Evolutionary conservation across 1,139 yeast species (phyloP), one percentile per base, ranked within the genome.

Genomic region (Saccharomyces hybrid): DNA sequence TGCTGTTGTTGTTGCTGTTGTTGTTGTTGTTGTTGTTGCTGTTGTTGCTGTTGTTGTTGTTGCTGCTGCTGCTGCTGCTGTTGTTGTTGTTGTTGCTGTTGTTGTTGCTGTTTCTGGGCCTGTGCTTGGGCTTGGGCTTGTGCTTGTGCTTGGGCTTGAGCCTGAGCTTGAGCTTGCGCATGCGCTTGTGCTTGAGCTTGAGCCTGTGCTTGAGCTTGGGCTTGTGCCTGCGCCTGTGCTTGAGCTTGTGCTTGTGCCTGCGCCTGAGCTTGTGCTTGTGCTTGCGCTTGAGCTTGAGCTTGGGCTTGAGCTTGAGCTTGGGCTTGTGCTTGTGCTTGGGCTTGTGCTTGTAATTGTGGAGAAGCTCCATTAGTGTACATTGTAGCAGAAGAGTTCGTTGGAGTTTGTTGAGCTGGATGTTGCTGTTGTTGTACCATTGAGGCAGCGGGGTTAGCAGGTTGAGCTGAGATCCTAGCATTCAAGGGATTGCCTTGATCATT

Each of bases 401-500:
- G 61, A 31, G 44, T 60, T 20, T 48, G 59, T 42, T 53, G 61
- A 25, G 57, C 48, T 11, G 58, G 61, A 34, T 20, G 23, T 20
- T 54, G 64, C 6, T 61, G 64, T 16, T 59, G 64, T 44, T 51
- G 59, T 31, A 38, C 44, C 44, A 38, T 16, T 38, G 44, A 38
- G 3, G 44, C 44, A 38, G 44, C 25, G 8, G 44, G 2, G 44
- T 38, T 38, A 16, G 25, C 25, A 38, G 44, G 11, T 11, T 38
- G 44, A 16, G 25, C 44, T 16, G 44, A 55, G 63, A 27, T 63
- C 54, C 67, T 60, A 11, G 62, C 57, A 56, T 61, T 66, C 51
- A 68, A 54, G 31, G 70, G 71, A 53, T 66, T 65, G 23, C 60
- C 59, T 48, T 61, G 66, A 52, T 65, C 67, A 31, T 57, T 62